These are phyloP conservation scores for Durotheca rogersii DNA, from an alignment of 495 filamentous ascomycete genomes.

Conservation along the genomic window DNA sequence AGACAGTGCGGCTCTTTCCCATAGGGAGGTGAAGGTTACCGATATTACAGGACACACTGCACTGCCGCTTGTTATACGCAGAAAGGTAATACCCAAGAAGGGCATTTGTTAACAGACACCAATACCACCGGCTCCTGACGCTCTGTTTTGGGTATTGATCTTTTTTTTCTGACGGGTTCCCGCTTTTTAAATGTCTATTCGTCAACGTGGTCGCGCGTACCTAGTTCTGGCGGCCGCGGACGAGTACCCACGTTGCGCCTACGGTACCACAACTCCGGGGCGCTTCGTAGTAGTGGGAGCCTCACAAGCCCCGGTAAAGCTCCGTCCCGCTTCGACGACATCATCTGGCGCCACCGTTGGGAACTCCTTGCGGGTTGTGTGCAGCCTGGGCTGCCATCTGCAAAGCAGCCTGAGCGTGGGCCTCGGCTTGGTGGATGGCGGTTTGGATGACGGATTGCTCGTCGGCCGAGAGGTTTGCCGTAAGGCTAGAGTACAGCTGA, in stretches of 20 bases:
- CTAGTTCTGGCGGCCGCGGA: conserved; percentile 7
- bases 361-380: conserved; percentile 26
- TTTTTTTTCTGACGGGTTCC: conserved; percentile 1
- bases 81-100: conserved; percentile 17
- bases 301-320: background rate
- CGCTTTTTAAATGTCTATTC: conserved; percentile 9
- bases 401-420: conserved; percentile 41
- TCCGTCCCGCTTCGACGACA: background rate
- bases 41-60: too few relatives aligned
- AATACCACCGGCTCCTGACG: background rate
- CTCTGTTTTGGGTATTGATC: background rate
- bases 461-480: conserved; percentile 72
- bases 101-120: too few relatives aligned
- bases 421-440: conserved; percentile 78
- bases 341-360: conserved; percentile 38
- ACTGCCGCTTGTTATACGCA: too few relatives aligned
- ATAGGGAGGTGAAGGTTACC: too few relatives aligned
- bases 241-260: conserved; percentile 7
- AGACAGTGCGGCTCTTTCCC: too few relatives aligned
- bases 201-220: background rate
- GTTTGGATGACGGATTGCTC: conserved; percentile 79
- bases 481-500: conserved; percentile 78
- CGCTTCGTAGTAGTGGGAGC: background rate
- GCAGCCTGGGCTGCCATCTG: conserved; percentile 30
- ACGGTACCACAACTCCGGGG: background rate